Evolutionary conservation across 2,329 filamentous ascomycete species (phyloP), one percentile per base, ranked within the genome.

Genomic region (Zymoseptoria crescenta): DNA sequence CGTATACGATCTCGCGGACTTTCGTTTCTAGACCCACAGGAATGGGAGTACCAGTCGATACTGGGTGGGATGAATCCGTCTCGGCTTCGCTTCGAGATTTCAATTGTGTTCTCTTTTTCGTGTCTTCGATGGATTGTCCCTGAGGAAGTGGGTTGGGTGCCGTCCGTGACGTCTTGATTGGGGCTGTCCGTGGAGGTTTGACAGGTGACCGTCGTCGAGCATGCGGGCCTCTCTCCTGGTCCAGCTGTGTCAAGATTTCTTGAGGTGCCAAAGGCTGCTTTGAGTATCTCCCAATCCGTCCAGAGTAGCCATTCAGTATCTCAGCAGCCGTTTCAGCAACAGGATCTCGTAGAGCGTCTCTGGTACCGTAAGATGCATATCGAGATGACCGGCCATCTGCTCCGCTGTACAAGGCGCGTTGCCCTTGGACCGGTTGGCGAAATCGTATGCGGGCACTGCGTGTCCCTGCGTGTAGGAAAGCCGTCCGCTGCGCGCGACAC

Each of bases 161-260:
- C 13, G 13, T 45, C 4, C 35, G 35, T 16, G 35, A 16, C n/a
- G 13, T 6, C n/a, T 45, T 16, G 16, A 45, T n/a, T 13, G 16
- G 3, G 6, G 35, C 13, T n/a, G 5, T 45, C 35, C 13, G 5
- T 6, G 35, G 35, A 45, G 13, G 5, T 45, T 10, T 5, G 35
- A 4, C n/a, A 16, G 35, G 35, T 45, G 35, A 2, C 35, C 35
- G 16, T 7, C 35, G 35, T 45, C 35, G 35, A 45, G 35, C n/a
- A 45, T 45, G 35, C 35, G 35, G 35, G 35, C 35, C 35, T 45
- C 35, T 45, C 35, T 45, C 13, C n/a, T 45, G 35, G 16, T 59
- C 53, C 21, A 67, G 56, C 56, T 65, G 58, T 29, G 56, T 51
- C 55, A 67, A 55, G n/a, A 67, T 56, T 51, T 67, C 57, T 52